Conservation (phyloP, 169 alveolate genomes). For the Plasmodium cynomolgi region DNA sequence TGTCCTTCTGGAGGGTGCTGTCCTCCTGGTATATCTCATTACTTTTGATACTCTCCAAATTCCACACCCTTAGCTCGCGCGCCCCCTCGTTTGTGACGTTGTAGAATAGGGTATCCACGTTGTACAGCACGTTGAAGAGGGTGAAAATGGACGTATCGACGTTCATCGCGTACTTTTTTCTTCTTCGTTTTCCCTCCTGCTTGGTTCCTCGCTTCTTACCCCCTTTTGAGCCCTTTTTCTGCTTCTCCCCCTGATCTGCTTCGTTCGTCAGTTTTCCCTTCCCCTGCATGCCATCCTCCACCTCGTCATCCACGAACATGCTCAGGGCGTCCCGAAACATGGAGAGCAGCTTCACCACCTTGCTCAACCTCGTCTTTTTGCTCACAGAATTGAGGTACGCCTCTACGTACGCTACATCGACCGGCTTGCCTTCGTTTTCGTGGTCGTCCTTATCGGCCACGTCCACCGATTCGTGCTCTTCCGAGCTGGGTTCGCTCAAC, state of each 20-base stretch:
- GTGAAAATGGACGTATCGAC: constrained; percentile 48
- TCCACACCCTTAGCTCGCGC: constrained; percentile 1
- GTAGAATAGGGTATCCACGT: constrained; percentile 34
- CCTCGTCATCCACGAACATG: constrained; percentile 23
- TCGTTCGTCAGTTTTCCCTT: background rate
- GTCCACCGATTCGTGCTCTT: background rate
- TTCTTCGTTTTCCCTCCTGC: background rate
- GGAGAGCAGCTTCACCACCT: constrained; percentile 33
- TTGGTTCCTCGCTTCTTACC: background rate
- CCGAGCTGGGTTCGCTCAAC: constrained; percentile 28
- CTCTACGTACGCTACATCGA: constrained; percentile 18
- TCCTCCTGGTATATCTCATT: constrained; percentile 23
- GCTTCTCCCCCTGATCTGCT: background rate
- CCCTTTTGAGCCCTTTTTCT: constrained; percentile 11
- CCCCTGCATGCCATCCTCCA: constrained; percentile 11
- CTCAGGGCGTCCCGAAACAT: constrained; percentile 39
- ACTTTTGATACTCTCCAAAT: constrained; percentile 18
- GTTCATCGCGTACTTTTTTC: constrained; percentile 27
- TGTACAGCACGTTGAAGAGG: constrained; percentile 51
- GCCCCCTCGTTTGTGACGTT: constrained; percentile 43
- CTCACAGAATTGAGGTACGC: constrained; percentile 9
- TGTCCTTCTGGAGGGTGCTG: background rate
- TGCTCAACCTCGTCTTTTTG: constrained; percentile 26
- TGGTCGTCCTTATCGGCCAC: constrained; percentile 11
- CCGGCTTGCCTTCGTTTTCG: background rate